These are phyloP conservation scores for Verticillium nubilum DNA, from an alignment of 2,329 filamentous ascomycete genomes.

Conservation along the genomic window DNA sequence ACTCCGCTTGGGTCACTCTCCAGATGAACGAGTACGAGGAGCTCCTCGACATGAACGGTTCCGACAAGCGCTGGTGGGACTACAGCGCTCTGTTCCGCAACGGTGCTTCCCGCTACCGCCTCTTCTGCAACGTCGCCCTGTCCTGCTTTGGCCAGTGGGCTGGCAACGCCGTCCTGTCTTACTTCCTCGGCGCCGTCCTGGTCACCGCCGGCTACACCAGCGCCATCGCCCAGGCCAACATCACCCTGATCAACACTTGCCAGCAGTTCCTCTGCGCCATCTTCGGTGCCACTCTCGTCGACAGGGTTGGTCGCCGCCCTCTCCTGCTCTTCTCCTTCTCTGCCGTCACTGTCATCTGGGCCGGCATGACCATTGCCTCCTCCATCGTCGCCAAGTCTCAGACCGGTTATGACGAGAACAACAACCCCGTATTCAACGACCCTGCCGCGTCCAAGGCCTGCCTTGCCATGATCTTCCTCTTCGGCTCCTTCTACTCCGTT, in stretches of 20 bases:
- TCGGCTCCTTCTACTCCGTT: conserved; percentile 46
- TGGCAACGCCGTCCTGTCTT: conserved; percentile 36
- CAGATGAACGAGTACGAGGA: conserved; percentile 38
- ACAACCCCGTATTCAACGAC: conserved; percentile 22
- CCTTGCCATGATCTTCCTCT: conserved; percentile 49
- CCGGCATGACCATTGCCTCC: conserved; percentile 42
- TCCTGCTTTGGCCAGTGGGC: conserved; percentile 42
- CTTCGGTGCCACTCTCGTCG: conserved; percentile 42
- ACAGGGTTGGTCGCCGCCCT: conserved; percentile 45
- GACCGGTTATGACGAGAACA: conserved; percentile 20
- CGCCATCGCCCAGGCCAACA: conserved; percentile 34
- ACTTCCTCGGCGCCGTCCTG: conserved; percentile 45
- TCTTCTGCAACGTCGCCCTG: conserved; percentile 35
- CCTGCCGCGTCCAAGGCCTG: conserved; percentile 35
- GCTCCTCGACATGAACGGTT: conserved; percentile 32
- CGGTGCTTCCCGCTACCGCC: conserved; percentile 33
- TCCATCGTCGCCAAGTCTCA: conserved; percentile 27
- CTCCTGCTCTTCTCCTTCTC: conserved; percentile 45
- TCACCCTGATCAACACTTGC: conserved; percentile 46
- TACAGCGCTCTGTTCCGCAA: conserved; percentile 37
- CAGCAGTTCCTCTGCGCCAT: conserved; percentile 44
- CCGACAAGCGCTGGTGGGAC: conserved; percentile 44
- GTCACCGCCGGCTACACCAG: conserved; percentile 42
- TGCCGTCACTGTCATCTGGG: conserved; percentile 42
- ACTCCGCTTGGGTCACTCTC: conserved; percentile 24